These are phyloP conservation scores for Sphaerosporella brunnea DNA, from an alignment of 495 filamentous ascomycete species.

Conservation along the genomic window DNA sequence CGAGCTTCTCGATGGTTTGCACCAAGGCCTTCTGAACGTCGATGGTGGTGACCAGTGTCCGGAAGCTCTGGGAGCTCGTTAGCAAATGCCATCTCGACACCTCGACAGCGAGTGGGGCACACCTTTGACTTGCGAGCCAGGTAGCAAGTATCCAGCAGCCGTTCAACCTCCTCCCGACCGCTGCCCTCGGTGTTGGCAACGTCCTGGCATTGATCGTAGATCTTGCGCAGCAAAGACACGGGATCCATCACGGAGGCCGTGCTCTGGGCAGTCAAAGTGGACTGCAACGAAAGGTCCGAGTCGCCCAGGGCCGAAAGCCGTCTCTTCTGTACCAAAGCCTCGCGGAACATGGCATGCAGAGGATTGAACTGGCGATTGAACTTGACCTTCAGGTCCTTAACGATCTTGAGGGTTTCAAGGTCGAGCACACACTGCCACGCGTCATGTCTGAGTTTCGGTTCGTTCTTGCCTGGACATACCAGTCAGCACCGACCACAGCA, in stretches of 20 bases:
- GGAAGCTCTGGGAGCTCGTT: slow-evolving; percentile 12
- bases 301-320: neutral
- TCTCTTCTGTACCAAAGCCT: slow-evolving; percentile 11
- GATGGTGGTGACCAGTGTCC: slow-evolving; percentile 12
- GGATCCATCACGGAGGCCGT: slow-evolving; percentile 3
- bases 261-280: neutral
- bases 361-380: slow-evolving; percentile 11
- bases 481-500: neutral
- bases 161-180: slow-evolving; percentile 11
- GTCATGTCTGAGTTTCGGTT: slow-evolving; percentile 15
- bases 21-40: slow-evolving; percentile 12
- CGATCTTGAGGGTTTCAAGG: slow-evolving; percentile 15
- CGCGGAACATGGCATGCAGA: slow-evolving; percentile 10
- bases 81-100: neutral
- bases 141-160: slow-evolving; percentile 22
- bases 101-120: neutral
- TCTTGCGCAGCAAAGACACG: slow-evolving; percentile 13
- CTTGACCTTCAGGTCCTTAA: slow-evolving; percentile 16
- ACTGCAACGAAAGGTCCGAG: slow-evolving; percentile 1
- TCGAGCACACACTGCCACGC: slow-evolving; percentile 21
- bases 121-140: slow-evolving; percentile 15
- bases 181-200: neutral
- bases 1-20: slow-evolving; percentile 24
- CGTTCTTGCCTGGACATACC: slow-evolving; percentile 10
- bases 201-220: slow-evolving; percentile 19